Evolutionary conservation across 2,329 filamentous ascomycete genomes (phyloP).

Genomic region (Cercospora sesami): DNA sequence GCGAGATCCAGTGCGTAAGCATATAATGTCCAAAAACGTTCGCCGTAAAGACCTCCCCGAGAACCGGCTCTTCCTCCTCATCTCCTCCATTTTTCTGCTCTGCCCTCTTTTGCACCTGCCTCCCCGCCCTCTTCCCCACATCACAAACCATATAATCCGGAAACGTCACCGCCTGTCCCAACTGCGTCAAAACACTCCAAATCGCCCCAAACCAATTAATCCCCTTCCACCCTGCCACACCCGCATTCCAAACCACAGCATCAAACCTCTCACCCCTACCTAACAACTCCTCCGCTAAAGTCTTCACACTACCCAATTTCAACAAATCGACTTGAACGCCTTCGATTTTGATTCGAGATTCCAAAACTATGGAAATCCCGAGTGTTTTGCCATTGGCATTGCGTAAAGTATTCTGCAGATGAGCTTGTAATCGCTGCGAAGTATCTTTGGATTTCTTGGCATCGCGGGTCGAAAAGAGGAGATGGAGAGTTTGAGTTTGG

Average conservation of each 20-base stretch:
- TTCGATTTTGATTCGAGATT: slow-evolving; percentile 52
- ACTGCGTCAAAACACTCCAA: slow-evolving; percentile 59
- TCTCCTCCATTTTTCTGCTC: slow-evolving; percentile 13
- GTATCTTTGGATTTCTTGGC: slow-evolving; percentile 72
- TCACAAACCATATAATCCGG: slow-evolving; percentile 72
- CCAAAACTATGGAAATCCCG: slow-evolving; percentile 44
- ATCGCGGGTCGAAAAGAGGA: slow-evolving; percentile 82
- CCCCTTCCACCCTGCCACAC: slow-evolving; percentile 82
- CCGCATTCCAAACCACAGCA: slow-evolving; percentile 79
- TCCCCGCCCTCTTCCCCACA: slow-evolving; percentile 55
- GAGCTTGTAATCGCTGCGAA: slow-evolving; percentile 50
- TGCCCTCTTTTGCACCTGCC: slow-evolving; percentile 48
- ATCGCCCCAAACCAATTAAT: slow-evolving; percentile 66
- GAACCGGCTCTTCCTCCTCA: slow-evolving; percentile 52
- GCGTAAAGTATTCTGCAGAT: slow-evolving; percentile 56
- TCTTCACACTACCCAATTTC: slow-evolving; percentile 56
- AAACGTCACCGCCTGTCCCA: slow-evolving; percentile 70
- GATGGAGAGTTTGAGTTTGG: slow-evolving; percentile 66
- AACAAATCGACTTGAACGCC: slow-evolving; percentile 61
- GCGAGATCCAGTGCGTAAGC: slow-evolving; percentile 75
- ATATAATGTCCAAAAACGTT: slow-evolving; percentile 97
- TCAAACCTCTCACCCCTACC: slow-evolving; percentile 70
- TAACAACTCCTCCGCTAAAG: slow-evolving; percentile 53
- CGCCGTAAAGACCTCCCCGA: slow-evolving; percentile 83
- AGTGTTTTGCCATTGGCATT: slow-evolving; percentile 39